A percentile compares a stretch with the other conserved stretches of the same genome.
These are phyloP conservation scores for Nigrospora oryzae DNA, from an alignment of 2,329 filamentous ascomycete genomes.

Conservation along the genomic window DNA sequence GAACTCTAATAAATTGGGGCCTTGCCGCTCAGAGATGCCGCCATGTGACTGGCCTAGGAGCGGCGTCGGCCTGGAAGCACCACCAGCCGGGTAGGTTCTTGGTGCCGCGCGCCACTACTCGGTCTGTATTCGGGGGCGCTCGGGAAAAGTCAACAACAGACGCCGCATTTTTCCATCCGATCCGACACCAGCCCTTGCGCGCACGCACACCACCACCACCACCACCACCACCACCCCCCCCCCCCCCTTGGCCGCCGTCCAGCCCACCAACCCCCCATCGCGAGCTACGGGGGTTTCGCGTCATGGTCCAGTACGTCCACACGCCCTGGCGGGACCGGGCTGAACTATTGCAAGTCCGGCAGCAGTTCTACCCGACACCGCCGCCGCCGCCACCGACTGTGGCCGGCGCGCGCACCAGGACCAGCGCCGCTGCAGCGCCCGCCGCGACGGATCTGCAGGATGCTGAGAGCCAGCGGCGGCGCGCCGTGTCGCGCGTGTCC, in stretches of 20 bases:
- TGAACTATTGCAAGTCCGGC: conserved; percentile 59
- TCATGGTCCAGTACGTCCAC: conserved; percentile 67
- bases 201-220: background rate
- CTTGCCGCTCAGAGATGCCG: too few relatives aligned
- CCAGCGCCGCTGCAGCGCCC: conserved; percentile 1
- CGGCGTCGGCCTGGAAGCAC: too few relatives aligned
- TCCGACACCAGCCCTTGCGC: background rate
- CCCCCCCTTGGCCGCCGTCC: background rate
- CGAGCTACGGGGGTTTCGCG: background rate
- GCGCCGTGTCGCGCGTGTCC: conserved; percentile 49
- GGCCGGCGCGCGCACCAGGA: conserved; percentile 1
- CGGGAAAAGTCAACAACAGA: background rate
- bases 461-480: conserved; percentile 21
- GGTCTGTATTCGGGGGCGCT: background rate
- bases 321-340: conserved; percentile 62
- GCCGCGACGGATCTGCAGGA: background rate
- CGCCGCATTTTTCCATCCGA: too few relatives aligned
- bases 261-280: background rate
- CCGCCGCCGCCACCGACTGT: conserved; percentile 5
- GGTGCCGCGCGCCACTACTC: background rate
- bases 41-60: too few relatives aligned
- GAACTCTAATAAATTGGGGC: too few relatives aligned
- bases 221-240: background rate
- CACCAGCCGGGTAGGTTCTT: too few relatives aligned
- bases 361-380: conserved; percentile 49